Conservation (phyloP, 257 asterid species). For the Plectranthus barbatus region DNA sequence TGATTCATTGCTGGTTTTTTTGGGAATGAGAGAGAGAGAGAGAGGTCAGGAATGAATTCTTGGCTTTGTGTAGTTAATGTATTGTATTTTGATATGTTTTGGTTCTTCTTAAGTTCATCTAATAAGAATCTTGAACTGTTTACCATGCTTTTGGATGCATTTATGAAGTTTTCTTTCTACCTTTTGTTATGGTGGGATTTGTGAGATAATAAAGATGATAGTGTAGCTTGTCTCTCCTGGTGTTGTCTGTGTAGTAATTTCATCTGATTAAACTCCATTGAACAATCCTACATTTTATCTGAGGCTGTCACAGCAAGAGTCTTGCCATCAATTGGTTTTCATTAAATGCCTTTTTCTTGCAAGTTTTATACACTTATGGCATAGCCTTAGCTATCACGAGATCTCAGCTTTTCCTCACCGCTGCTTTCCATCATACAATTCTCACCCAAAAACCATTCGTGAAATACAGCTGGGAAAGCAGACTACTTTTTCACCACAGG, state of each 20-base stretch:
- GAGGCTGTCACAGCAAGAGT: neutral
- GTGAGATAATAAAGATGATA: too few relatives aligned
- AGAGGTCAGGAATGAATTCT: neutral
- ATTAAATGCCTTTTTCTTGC: neutral
- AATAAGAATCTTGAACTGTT: too few relatives aligned
- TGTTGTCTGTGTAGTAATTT: too few relatives aligned
- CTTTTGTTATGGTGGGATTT: too few relatives aligned
- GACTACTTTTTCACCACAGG: neutral
- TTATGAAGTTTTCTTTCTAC: too few relatives aligned
- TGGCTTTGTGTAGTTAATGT: neutral
- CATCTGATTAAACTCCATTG: neutral
- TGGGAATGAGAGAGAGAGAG: too few relatives aligned
- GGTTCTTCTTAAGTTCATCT: too few relatives aligned
- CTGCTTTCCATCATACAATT: neutral
- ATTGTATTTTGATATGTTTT: neutral
- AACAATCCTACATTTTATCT: too few relatives aligned
- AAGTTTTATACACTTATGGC: neutral
- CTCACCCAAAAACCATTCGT: slow-evolving; percentile 9
- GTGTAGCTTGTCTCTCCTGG: too few relatives aligned
- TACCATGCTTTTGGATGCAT: too few relatives aligned
- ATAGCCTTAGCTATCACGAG: slow-evolving; percentile 28
- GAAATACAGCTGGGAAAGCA: slow-evolving; percentile 26
- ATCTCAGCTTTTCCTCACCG: slow-evolving; percentile 33
- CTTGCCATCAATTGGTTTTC: neutral
- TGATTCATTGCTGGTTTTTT: neutral